Base-by-base conservation (phyloP, 179 eudicot genomes). In the Gypsophila paniculata region DNA sequence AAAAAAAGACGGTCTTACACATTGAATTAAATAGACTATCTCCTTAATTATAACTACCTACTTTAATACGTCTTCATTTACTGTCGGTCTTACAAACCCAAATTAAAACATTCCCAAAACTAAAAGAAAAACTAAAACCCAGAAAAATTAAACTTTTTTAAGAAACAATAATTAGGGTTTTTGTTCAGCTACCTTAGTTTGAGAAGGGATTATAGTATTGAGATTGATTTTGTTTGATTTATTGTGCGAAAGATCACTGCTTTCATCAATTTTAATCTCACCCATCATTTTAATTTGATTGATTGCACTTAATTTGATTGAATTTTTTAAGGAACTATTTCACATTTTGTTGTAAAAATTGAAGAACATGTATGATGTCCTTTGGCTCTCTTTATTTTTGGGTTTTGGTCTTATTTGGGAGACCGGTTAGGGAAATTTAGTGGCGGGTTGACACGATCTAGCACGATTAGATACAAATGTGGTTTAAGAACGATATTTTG, bases 161-260 rank as follows among this genome's bases (percentile, higher is more conserved):
- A 26, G 42, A 25, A 14, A 4, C 5, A 42, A 67, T 42, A 5
- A 65, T 23, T 15, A n/a, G 18, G 62, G 17, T 22, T 68, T 13
- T 6, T 18, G 1, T 34, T 4, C 1, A 25, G n/a, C 39, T 74
- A 93, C 98, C 81, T 86, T 85, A 73, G 86, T 78, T 9, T 73
- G 76, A 74, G 86, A 71, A 69, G 96, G 90, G 46, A 89, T 75
- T 38, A 93, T 73, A 61, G 86, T 84, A 66, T 82, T 91, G 70
- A 89, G 79, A 52, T 76, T 70, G 74, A 90, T 89, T 69, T 85
- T 75, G 12, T 84, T 88, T 12, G 53, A 74, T 13, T 75, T 64
- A 21, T 74, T 74, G 1, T 46, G 42, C 6, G 62, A 6, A 51
- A 64, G 32, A 15, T 79, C 60, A 34, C n/a, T 72, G 51, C 64